Evolutionary conservation across 164 flowering plant genomes (phyloP).

Genomic region (Pachysandra terminalis): DNA sequence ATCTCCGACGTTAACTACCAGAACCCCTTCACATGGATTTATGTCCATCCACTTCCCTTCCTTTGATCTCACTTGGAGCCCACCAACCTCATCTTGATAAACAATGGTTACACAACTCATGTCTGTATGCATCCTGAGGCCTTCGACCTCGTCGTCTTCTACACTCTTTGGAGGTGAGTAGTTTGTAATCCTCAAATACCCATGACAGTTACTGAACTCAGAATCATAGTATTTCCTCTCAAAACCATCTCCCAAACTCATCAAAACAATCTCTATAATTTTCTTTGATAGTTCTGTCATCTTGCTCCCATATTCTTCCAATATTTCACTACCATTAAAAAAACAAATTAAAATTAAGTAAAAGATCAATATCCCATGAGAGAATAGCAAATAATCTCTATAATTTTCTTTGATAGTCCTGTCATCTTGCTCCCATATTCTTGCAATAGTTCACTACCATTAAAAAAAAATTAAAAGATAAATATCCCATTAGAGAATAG

Average conservation of each 20-base stretch:
- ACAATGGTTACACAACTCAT: conserved; percentile 89
- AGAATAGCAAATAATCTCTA: conserved; percentile 20
- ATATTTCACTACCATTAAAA: conserved; percentile 42
- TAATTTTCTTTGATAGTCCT: conserved; percentile 45
- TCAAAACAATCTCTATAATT: conserved; percentile 39
- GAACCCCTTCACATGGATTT: conserved; percentile 50
- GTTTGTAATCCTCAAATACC: conserved; percentile 72
- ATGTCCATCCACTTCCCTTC: conserved; percentile 80
- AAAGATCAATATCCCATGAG: background rate
- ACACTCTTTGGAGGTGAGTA: conserved; percentile 51
- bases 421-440: conserved; percentile 77
- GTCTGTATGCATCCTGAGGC: conserved; percentile 96
- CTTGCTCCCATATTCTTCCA: conserved; percentile 69
- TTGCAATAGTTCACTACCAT: conserved; percentile 54
- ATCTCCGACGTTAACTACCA: conserved; percentile 86
- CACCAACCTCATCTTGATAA: conserved; percentile 74
- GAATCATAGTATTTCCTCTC: conserved; percentile 35
- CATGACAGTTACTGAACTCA: conserved; percentile 67
- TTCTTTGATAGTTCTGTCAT: conserved; percentile 58
- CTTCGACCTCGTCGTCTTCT: conserved; percentile 51
- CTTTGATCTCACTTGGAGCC: conserved; percentile 80
- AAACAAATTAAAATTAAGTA: background rate
- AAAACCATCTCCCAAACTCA: conserved; percentile 50
- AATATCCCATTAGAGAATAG: background rate
- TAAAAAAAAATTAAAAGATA: background rate